Base-by-base conservation (phyloP, 148 eudicot species). In the Rhododendron henanense region DNA sequence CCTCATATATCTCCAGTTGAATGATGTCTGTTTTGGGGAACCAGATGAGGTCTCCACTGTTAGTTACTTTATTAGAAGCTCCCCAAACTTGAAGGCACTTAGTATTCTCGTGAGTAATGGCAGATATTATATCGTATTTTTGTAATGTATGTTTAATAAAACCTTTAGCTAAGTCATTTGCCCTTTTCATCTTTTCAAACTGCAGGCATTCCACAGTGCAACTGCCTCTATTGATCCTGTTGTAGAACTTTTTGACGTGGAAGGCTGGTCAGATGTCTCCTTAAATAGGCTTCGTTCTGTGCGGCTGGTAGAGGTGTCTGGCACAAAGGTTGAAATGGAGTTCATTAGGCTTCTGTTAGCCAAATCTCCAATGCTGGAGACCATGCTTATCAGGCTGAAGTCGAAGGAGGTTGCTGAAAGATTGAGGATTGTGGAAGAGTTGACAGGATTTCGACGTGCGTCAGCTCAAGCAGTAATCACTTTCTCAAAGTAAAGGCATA, bases 1-100 rank as follows among this genome's bases (percentile, higher is more conserved):
- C 18, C 81, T 85, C 4, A 14, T 18, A 18, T 1, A 11, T 77
- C 53, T 85, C 28, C 2, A 10, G 18, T 23, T 84, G 18, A 0
- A 5, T 41, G 4, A 10, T 0, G 6, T 76, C 6, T 85, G 59
- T 59, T 61, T 78, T 8, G 35, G 65, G 51, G 31, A 85, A 7
- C 6, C 13, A 1, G 39, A 21, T 9, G 53, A 35, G 61, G 57
- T 78, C 61, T 59, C 75, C 7, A 8, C 7, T 44, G 28, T n/a
- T 25, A 25, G 41, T 78, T 85, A 55, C 76, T 85, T 85, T 21
- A 59, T 85, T 45, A 85, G 74, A 85, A 85, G 87, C 83, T 85
- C 39, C 25, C 82, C 74, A 6, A 28, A 78, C 74, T 57, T 85
- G 8, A 2, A 16, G 1, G 2, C 16, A 74, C 1, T 74, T 13